Percentiles rank a stretch among this genome's conserved stretches.
Evolutionary conservation across 73 alveolate species (phyloP).

Genomic region (Paramecium tetraurelia): DNA sequence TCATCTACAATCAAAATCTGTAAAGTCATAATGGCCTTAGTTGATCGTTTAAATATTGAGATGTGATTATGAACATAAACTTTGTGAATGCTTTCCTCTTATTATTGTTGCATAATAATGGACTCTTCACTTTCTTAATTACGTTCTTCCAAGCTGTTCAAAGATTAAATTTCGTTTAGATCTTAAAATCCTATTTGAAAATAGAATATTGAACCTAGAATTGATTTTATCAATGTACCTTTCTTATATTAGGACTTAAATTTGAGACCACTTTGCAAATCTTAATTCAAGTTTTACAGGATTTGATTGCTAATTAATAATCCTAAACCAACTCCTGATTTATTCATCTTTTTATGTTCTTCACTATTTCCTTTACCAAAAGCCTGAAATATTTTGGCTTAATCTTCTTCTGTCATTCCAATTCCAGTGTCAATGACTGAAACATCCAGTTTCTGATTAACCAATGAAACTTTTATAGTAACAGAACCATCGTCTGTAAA

Average conservation of each 20-base stretch:
- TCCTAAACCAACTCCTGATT: constrained; percentile 41
- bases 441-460: background rate
- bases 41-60: constrained; percentile 11
- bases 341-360: constrained; percentile 28
- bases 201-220: constrained; percentile 20
- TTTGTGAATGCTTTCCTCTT: background rate
- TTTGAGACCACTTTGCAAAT: constrained; percentile 17
- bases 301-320: constrained; percentile 44
- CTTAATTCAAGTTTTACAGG: background rate
- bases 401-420: constrained; percentile 33
- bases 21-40: constrained; percentile 1
- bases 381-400: constrained; percentile 9
- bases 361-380: constrained; percentile 53
- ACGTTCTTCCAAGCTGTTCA: constrained; percentile 20
- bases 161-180: background rate
- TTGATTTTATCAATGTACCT: background rate
- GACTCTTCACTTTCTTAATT: constrained; percentile 39
- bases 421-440: constrained; percentile 19
- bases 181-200: background rate
- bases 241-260: background rate
- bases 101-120: background rate
- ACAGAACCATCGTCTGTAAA: constrained; percentile 38
- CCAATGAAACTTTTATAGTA: background rate
- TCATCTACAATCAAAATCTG: constrained; percentile 20
- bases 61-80: background rate